Base-by-base conservation (phyloP, 306 rosid species). In the Trichosanthes truncata region DNA sequence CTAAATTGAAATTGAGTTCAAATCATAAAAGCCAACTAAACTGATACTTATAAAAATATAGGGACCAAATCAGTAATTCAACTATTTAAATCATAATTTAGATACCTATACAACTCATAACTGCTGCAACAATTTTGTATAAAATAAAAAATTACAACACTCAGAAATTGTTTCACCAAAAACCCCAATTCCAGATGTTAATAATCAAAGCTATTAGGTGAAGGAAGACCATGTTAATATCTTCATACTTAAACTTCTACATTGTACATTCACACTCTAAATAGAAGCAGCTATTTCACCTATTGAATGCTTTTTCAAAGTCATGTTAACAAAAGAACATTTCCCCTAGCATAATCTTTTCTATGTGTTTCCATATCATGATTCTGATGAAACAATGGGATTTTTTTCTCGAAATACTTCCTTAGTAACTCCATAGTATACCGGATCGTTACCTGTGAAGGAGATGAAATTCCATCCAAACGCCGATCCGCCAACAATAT, bases 401-500 rank as follows among this genome's bases (percentile, higher is more conserved):
- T 73, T 73, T 29, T 73, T 73, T 26, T 73, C 76, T 83, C 94
- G 90, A 71, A 82, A 94, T 48, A 86, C 56, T 78, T 92, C 94
- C 86, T 94, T 94, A 7, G 96, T 86, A 65, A 80, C 79, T 53
- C 98, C 97, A 80, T 81, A 90, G 76, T 90, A 94, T 80, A 86
- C 91, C 12, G 97, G 84, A 17, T 87, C 87, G 3, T 63, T 41
- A 66, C 90, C 84, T n/a, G 84, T 23, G 81, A 73, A 88, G 71
- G 92, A 88, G 74, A 94, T 83, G 75, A 94, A 94, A 57, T 94
- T 94, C 97, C 97, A 94, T 45, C 97, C 98, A 23, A 92, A 89
- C 56, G 94, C 98, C 14, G 98, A 94, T 74, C 98, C 98, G 36
- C 98, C 98, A 76, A 94, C 91, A 51, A 90, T 72, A 69, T 88